A percentile compares a stretch with the other conserved stretches of the same genome.
These are phyloP conservation scores for Ilex paraguariensis DNA, from an alignment of 305 asterid species.

Conservation along the genomic window DNA sequence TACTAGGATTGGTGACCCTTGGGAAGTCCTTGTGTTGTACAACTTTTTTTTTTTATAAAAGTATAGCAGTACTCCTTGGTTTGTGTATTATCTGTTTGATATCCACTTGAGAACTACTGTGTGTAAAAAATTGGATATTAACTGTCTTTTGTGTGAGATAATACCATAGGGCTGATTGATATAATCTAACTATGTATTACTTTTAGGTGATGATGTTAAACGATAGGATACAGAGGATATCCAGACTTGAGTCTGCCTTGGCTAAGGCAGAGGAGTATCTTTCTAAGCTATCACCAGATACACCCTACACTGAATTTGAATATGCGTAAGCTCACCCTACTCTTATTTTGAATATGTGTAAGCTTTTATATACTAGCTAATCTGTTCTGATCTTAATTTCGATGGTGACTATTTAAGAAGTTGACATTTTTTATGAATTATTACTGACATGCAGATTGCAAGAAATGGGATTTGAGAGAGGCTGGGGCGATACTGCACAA, in stretches of 20 bases:
- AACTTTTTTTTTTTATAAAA: no score
- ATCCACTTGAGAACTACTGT: no score
- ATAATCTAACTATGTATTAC: neutral
- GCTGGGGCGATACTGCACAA: slow-evolving; percentile 96
- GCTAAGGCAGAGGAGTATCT: slow-evolving; percentile 79
- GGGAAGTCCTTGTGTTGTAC: no score
- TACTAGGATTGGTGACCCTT: slow-evolving; percentile 36
- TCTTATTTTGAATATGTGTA: slow-evolving; percentile 80
- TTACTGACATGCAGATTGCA: slow-evolving; percentile 57
- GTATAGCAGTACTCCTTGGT: no score
- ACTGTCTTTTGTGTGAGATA: no score
- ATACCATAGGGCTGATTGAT: no score
- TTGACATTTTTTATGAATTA: slow-evolving; percentile 1
- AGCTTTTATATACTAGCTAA: slow-evolving; percentile 21
- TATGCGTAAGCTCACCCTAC: slow-evolving; percentile 73
- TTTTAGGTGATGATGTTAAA: slow-evolving; percentile 79
- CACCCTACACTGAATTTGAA: slow-evolving; percentile 82
- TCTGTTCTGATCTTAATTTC: neutral
- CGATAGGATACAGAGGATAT: slow-evolving; percentile 70
- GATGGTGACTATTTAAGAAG: neutral
- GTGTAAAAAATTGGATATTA: no score
- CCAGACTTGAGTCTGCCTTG: slow-evolving; percentile 77
- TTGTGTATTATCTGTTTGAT: no score
- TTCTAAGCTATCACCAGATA: slow-evolving; percentile 54
- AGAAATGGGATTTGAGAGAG: slow-evolving; percentile 99